Conservation (phyloP, 768 basidiomycete species). For the Boletus eberwhitei region DNA sequence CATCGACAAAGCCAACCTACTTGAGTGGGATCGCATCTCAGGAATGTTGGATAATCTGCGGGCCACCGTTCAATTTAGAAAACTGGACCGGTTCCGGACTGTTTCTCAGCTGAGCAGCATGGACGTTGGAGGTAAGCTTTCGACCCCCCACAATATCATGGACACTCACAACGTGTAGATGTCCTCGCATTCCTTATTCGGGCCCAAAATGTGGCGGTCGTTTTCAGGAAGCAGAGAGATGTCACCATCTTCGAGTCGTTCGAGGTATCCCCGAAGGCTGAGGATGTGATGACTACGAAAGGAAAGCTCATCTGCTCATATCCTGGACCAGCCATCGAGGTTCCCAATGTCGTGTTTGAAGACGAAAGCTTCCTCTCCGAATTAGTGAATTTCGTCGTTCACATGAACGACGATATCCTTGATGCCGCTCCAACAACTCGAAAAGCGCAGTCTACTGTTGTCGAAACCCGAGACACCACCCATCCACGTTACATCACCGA, state of each 20-base stretch:
- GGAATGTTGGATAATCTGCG: constrained; percentile 32
- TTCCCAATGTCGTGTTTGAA: too few species aligned
- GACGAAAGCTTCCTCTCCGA: too few species aligned
- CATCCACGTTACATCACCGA: constrained; percentile 49
- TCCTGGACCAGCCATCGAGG: constrained; percentile 42
- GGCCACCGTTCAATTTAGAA: background rate
- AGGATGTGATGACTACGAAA: constrained; percentile 33
- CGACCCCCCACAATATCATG: background rate
- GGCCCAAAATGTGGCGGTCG: constrained; percentile 47
- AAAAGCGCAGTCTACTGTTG: constrained; percentile 36
- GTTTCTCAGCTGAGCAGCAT: constrained; percentile 19
- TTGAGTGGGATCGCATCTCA: constrained; percentile 30
- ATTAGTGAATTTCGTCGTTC: constrained; percentile 37
- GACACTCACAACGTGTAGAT: constrained; percentile 26
- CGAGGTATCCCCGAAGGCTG: constrained; percentile 39
- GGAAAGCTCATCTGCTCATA: constrained; percentile 46
- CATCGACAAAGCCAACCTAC: constrained; percentile 2
- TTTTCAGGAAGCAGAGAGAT: constrained; percentile 33
- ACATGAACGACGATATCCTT: too few species aligned
- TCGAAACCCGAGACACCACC: constrained; percentile 39
- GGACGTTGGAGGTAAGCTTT: constrained; percentile 15
- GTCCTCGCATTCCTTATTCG: constrained; percentile 37
- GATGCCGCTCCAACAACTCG: constrained; percentile 23
- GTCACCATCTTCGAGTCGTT: constrained; percentile 43
- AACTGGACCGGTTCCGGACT: constrained; percentile 6